Evolutionary conservation across 2,329 filamentous ascomycete genomes (phyloP).

Genomic region (Canariomyces notabilis): DNA sequence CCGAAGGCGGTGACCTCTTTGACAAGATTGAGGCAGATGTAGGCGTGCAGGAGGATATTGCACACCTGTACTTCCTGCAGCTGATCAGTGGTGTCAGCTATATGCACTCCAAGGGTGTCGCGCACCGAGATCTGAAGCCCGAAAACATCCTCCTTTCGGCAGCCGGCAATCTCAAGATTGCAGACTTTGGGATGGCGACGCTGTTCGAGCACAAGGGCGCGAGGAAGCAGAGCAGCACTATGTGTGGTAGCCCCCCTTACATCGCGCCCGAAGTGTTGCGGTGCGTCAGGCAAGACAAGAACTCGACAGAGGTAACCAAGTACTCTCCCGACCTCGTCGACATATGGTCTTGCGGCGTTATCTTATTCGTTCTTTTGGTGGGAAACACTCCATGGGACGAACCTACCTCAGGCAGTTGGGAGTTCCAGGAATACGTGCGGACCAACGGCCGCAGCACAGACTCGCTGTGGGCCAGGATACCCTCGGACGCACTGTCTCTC

Average conservation of each 20-base stretch:
- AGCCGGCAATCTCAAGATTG: constrained; percentile 84
- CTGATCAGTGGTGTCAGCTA: constrained; percentile 85
- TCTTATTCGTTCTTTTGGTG: constrained; percentile 91
- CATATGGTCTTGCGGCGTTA: constrained; percentile 96
- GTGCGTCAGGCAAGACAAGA: constrained; percentile 45
- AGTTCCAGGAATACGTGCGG: constrained; percentile 81
- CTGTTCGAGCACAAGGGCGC: constrained; percentile 86
- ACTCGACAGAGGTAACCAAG: constrained; percentile 46
- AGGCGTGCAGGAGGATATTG: constrained; percentile 89
- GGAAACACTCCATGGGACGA: constrained; percentile 98
- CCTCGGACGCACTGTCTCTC: constrained; percentile 68
- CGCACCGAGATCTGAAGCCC: constrained; percentile 86
- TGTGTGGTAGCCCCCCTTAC: constrained; percentile 94
- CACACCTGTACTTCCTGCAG: constrained; percentile 93
- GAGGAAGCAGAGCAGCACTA: constrained; percentile 75
- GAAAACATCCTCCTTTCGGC: constrained; percentile 90
- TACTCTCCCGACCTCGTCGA: constrained; percentile 80
- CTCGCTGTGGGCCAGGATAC: constrained; percentile 77
- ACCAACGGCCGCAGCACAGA: constrained; percentile 78
- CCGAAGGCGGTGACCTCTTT: constrained; percentile 91
- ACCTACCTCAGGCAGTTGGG: constrained; percentile 78
- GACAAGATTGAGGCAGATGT: constrained; percentile 99
- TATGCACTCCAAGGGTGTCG: constrained; percentile 93
- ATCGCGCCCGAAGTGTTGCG: constrained; percentile 87
- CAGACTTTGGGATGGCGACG: constrained; percentile 93